phyloP scores from a whole-genome alignment of 345 rosid genomes.

The Salix koriyanagi region DNA sequence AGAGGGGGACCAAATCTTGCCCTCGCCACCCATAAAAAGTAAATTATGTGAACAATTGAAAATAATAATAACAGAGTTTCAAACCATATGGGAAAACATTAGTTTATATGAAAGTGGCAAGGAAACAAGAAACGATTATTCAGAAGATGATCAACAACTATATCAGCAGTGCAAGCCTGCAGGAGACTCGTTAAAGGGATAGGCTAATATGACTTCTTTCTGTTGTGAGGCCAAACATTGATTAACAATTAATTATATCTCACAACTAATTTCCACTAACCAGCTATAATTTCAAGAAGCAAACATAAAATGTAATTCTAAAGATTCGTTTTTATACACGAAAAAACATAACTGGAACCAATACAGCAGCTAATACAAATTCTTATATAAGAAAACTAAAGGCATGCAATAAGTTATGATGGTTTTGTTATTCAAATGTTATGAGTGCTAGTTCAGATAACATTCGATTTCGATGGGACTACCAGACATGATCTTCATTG shows the following conservation, averaged over 20 bases:
- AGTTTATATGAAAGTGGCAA: not conserved
- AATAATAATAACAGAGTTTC: not conserved
- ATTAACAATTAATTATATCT: not conserved
- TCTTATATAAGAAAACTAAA: not conserved
- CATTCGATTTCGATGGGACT: slow-evolving; percentile 14
- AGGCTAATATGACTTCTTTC: not conserved
- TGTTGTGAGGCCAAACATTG: not conserved
- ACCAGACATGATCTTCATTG: slow-evolving; percentile 4
- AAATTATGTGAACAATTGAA: not conserved
- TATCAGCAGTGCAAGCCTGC: not conserved
- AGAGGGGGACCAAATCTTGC: not conserved
- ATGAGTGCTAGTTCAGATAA: slow-evolving; percentile 7
- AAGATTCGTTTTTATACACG: not conserved
- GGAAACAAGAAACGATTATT: not conserved
- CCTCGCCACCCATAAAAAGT: not conserved
- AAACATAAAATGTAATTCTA: not conserved
- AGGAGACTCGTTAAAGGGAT: not conserved
- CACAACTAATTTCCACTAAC: not conserved
- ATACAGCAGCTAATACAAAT: not conserved
- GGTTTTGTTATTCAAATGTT: not conserved
- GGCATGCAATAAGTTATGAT: not conserved
- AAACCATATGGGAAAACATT: not conserved
- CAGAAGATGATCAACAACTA: not conserved
- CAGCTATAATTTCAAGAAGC: not conserved
- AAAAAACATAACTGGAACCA: not conserved